These are phyloP conservation scores for Pythium sukuiense DNA, from an alignment of 352 stramenopile species.

Conservation along the genomic window DNA sequence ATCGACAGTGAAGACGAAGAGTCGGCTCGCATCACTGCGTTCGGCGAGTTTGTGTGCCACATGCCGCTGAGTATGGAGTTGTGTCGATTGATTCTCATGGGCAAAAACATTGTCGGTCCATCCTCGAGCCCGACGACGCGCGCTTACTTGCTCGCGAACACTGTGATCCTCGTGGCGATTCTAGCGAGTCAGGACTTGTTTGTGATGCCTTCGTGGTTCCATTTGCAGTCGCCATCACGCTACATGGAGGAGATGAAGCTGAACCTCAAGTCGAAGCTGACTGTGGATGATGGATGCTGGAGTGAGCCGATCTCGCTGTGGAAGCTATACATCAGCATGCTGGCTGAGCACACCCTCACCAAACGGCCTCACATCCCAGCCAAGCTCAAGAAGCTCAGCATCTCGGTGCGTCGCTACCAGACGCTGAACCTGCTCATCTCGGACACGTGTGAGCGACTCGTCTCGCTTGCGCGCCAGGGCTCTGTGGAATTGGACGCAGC, in stretches of 20 bases:
- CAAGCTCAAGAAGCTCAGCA: constrained; percentile 49
- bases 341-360: constrained; percentile 46
- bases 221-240: constrained; percentile 51
- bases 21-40: constrained; percentile 61
- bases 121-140: constrained; percentile 8
- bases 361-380: constrained; percentile 43
- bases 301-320: constrained; percentile 79
- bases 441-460: constrained; percentile 67
- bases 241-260: constrained; percentile 82
- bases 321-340: constrained; percentile 62
- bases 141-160: constrained; percentile 35
- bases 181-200: constrained; percentile 72
- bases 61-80: constrained; percentile 76
- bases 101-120: constrained; percentile 26
- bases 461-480: constrained; percentile 48
- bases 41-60: constrained; percentile 78
- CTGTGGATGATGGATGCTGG: constrained; percentile 58
- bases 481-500: constrained; percentile 41
- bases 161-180: constrained; percentile 68
- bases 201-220: constrained; percentile 80
- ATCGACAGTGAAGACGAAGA: constrained; percentile 63
- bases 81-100: constrained; percentile 72
- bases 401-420: constrained; percentile 71
- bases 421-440: constrained; percentile 79
- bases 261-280: constrained; percentile 67